These are phyloP conservation scores for Ogataea neopini DNA, from an alignment of 805 yeast species.

Conservation along the genomic window DNA sequence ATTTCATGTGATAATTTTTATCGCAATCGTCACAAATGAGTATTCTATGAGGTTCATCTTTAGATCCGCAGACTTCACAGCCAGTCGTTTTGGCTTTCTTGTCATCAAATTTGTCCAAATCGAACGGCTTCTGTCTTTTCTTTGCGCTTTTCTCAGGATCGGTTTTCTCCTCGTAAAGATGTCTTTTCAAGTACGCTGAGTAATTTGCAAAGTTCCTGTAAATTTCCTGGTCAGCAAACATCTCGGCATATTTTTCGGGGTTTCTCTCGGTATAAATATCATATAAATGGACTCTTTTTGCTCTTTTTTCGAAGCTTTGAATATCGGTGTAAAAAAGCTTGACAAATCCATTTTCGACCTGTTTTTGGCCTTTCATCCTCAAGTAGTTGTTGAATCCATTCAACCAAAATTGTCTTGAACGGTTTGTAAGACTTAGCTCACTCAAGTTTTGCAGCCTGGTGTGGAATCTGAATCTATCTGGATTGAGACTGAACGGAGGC, in stretches of 20 bases:
- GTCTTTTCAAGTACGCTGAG: conserved; percentile 18
- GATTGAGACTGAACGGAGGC: conserved; percentile 57
- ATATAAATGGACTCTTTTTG: conserved; percentile 30
- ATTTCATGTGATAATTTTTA: conserved; percentile 62
- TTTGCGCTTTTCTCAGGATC: conserved; percentile 2
- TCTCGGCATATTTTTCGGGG: conserved; percentile 5
- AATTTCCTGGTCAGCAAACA: conserved; percentile 15
- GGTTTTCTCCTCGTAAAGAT: conserved; percentile 4
- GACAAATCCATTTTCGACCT: conserved; percentile 19
- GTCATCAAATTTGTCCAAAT: conserved; percentile 8
- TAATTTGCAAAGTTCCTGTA: conserved; percentile 22
- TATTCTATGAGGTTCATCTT: conserved; percentile 46
- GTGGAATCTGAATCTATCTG: conserved; percentile 56
- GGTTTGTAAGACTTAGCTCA: conserved; percentile 61
- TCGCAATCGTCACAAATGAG: conserved; percentile 77
- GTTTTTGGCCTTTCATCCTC: conserved; percentile 42
- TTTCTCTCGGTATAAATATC: conserved; percentile 30
- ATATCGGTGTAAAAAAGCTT: conserved; percentile 7
- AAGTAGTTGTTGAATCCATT: conserved; percentile 61
- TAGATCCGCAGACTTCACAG: conserved; percentile 45
- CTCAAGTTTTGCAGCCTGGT: conserved; percentile 68
- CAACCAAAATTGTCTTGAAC: conserved; percentile 62
- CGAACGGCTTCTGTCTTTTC: conserved; percentile 3
- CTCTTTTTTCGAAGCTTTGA: not conserved
- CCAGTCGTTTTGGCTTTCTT: conserved; percentile 20